phyloP scores from a whole-genome alignment of 1,284 basidiomycete genomes.

The Cutaneotrichosporon mucoides region DNA sequence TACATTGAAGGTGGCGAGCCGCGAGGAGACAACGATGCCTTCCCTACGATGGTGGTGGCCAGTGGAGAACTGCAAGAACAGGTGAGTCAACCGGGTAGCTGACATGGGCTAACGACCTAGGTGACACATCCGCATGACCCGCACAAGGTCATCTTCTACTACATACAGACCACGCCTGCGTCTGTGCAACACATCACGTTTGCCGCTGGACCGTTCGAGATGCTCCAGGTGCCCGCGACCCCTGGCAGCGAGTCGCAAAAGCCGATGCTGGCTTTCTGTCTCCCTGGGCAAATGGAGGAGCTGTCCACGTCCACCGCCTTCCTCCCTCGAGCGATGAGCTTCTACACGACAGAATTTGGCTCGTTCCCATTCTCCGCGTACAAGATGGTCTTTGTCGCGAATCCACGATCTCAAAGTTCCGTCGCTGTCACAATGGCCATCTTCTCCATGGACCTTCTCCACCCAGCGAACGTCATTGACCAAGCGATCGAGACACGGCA shows the following conservation, averaged over 20 bases:
- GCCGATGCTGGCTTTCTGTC: conserved; percentile 87
- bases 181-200: conserved; percentile 95
- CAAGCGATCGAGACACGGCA: conserved; percentile 90
- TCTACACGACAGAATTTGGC: conserved; percentile 86
- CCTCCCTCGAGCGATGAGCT: conserved; percentile 84
- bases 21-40: conserved; percentile 51
- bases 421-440: conserved; percentile 82
- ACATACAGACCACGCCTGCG: conserved; percentile 79
- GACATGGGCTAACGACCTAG: conserved; percentile 47
- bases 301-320: conserved; percentile 64
- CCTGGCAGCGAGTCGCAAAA: conserved; percentile 57
- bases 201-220: conserved; percentile 89
- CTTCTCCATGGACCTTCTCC: conserved; percentile 74
- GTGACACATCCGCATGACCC: conserved; percentile 91
- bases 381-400: conserved; percentile 94
- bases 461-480: conserved; percentile 86
- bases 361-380: conserved; percentile 95
- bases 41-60: conserved; percentile 80
- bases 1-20: conserved; percentile 65
- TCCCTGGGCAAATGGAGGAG: conserved; percentile 73
- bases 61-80: conserved; percentile 93
- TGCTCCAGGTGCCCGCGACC: conserved; percentile 65
- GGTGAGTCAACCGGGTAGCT: conserved; percentile 59
- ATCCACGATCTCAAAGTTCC: conserved; percentile 71
- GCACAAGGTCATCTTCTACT: conserved; percentile 91